Percentiles rank a stretch among this genome's conserved stretches.
Evolutionary conservation across 192 early-diverging fungal species (phyloP).

Genomic region (Polychytrium aggregatum): DNA sequence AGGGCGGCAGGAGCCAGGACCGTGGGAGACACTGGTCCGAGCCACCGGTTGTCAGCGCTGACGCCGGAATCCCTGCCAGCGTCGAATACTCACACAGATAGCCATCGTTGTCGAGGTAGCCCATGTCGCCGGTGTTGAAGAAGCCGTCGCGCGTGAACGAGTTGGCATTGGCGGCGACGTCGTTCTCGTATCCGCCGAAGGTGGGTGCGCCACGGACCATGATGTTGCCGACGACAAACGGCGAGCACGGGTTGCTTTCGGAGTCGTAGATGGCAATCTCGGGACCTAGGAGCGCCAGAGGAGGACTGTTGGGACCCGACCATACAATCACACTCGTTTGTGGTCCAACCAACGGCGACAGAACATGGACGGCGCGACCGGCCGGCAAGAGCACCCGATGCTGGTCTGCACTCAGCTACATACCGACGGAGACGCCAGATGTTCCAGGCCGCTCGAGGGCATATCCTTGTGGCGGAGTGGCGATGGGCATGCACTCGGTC

Average conservation of each 20-base stretch:
- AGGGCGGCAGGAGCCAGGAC: too few relatives aligned
- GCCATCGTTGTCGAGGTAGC: conserved; percentile 63
- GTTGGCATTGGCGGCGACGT: conserved; percentile 9
- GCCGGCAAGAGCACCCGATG: too few relatives aligned
- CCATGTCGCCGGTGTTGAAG: conserved; percentile 82
- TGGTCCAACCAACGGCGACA: too few relatives aligned
- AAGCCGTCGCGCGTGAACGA: conserved; percentile 38
- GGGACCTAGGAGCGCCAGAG: too few relatives aligned
- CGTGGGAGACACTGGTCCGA: too few relatives aligned
- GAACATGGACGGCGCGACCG: too few relatives aligned
- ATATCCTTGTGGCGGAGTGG: conserved; percentile 30
- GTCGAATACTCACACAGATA: too few relatives aligned
- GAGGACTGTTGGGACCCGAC: too few relatives aligned
- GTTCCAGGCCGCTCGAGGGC: conserved; percentile 24
- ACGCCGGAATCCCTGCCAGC: too few relatives aligned
- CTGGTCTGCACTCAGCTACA: too few relatives aligned
- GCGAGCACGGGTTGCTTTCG: not conserved
- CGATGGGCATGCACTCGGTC: conserved; percentile 43
- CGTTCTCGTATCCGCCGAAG: conserved; percentile 29
- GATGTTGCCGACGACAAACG: conserved; percentile 24
- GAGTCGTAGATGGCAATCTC: conserved; percentile 27
- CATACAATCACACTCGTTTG: too few relatives aligned
- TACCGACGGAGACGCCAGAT: too few relatives aligned
- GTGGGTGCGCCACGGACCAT: conserved; percentile 25
- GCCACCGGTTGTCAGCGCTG: conserved; percentile 66